A percentile compares a stretch with the other conserved stretches of the same genome.
Evolutionary conservation across 2,329 filamentous ascomycete species (phyloP).

Genomic region (Lithohypha guttulata): DNA sequence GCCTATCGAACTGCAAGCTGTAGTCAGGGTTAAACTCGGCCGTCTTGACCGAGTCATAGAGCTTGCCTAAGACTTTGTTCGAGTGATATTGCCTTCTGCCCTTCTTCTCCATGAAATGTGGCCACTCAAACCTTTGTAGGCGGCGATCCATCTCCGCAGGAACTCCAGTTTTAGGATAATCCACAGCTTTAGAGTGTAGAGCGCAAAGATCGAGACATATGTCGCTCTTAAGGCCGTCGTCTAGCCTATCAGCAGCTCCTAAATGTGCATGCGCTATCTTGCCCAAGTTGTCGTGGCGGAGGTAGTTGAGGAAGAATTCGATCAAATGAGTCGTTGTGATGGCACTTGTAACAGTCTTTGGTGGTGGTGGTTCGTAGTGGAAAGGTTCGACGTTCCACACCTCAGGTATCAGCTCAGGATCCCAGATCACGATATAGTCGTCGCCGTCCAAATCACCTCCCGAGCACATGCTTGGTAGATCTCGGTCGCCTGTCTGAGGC

Average conservation of each 20-base stretch:
- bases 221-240: constrained; percentile 52
- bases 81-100: constrained; percentile 52
- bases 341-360: constrained; percentile 45
- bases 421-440: constrained; percentile 93
- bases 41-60: constrained; percentile 66
- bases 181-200: constrained; percentile 83
- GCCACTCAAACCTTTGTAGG: constrained; percentile 56
- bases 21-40: constrained; percentile 65
- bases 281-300: constrained; percentile 78
- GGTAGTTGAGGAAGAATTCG: constrained; percentile 80
- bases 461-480: constrained; percentile 87
- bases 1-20: constrained; percentile 60
- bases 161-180: constrained; percentile 84
- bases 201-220: constrained; percentile 66
- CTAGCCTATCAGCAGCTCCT: constrained; percentile 57
- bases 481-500: constrained; percentile 68
- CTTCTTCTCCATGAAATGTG: constrained; percentile 78
- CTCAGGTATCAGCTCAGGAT: constrained; percentile 57
- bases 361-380: constrained; percentile 55
- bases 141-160: constrained; percentile 56
- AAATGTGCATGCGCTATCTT: constrained; percentile 75
- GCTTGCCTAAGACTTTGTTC: constrained; percentile 58
- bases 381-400: constrained; percentile 67
- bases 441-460: constrained; percentile 94
- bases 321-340: constrained; percentile 65